Base-by-base conservation (phyloP, 2,329 filamentous ascomycete species). In the Cyclaneusma minus region DNA sequence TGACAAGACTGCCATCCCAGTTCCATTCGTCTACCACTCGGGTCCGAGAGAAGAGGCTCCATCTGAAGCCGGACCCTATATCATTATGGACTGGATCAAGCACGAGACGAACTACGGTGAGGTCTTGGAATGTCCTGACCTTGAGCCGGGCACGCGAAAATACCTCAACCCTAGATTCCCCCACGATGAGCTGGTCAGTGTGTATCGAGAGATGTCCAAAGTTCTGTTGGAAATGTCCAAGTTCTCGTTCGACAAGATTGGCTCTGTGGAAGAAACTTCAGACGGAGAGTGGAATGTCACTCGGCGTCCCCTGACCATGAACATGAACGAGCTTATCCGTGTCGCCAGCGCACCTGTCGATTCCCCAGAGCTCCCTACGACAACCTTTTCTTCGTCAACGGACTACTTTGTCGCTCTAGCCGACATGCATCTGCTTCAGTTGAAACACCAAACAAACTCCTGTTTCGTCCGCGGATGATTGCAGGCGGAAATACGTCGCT, bases 201-300 rank as follows among this genome's bases (percentile, higher is more conserved):
- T 55, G 2, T 60, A 59, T 34, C 27, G 40, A 3, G 45, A 60
- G 32, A 44, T 60, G 30, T 55, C 56, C 8, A 38, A 37, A 4
- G 52, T 53, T 22, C 10, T 60, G 12, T 39, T 62, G 4, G 45
- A 56, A 28, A 40, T 62, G 2, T 48, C 41, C 2, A 35, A 16
- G 5, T 32, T 40, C 1, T 44, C 38, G 0, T 54, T 61, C 13
- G 19, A 43, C n/a, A 37, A 38, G 13, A 58, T 62, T n/a, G 56
- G 55, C 6, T 51, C 45, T 11, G 37, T 60, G 1, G 25, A 34
- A 16, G 35, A 52, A 25, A 21, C 33, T 1, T 31, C 37, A 3
- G 29, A 41, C 13, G 38, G n/a, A n/a, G 40, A 6, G 3, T 49
- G 44, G 37, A 36, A 34, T 22, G 45, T 53, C 4, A 33, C 22